A percentile compares a stretch with the other conserved stretches of the same genome.
Evolutionary conservation across 2,329 filamentous ascomycete genomes (phyloP).

Genomic region (Alternaria brassicae): DNA sequence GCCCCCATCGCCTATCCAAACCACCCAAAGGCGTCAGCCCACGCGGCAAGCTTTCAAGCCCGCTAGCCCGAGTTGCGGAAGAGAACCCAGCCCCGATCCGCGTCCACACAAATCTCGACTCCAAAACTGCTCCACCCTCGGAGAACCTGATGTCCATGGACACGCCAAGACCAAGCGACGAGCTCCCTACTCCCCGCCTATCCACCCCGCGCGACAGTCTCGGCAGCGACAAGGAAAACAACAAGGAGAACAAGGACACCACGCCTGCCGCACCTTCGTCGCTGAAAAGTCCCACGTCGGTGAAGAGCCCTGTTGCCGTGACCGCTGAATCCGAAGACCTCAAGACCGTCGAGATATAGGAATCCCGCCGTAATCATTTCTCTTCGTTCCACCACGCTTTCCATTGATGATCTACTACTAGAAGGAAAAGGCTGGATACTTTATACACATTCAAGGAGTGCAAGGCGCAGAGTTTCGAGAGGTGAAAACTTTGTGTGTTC

Average conservation of each 20-base stretch:
- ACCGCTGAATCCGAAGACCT: constrained; percentile 49
- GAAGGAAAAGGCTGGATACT: constrained; percentile 41
- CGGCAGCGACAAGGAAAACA: constrained; percentile 51
- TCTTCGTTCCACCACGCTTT: constrained; percentile 13
- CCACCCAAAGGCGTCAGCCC: constrained; percentile 68
- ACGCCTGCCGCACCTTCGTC: constrained; percentile 27
- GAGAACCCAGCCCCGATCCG: constrained; percentile 59
- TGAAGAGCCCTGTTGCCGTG: neutral
- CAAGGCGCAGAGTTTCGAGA: constrained; percentile 27
- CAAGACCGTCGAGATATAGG: constrained; percentile 59
- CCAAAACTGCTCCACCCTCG: constrained; percentile 31
- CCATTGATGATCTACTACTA: constrained; percentile 28
- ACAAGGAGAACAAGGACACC: constrained; percentile 47
- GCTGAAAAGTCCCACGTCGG: constrained; percentile 36
- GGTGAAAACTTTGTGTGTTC: constrained; percentile 2
- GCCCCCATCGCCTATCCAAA: constrained; percentile 70
- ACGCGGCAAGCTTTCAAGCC: constrained; percentile 71
- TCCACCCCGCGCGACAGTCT: constrained; percentile 40
- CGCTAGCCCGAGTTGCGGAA: constrained; percentile 76
- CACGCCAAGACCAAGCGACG: constrained; percentile 51
- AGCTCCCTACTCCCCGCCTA: constrained; percentile 32
- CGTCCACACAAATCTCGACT: constrained; percentile 46
- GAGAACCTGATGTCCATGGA: constrained; percentile 55
- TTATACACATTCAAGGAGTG: constrained; percentile 23
- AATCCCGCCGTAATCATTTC: constrained; percentile 9